These are phyloP conservation scores for Plasmodium knowlesi DNA, from an alignment of 169 alveolate genomes.

Conservation along the genomic window DNA sequence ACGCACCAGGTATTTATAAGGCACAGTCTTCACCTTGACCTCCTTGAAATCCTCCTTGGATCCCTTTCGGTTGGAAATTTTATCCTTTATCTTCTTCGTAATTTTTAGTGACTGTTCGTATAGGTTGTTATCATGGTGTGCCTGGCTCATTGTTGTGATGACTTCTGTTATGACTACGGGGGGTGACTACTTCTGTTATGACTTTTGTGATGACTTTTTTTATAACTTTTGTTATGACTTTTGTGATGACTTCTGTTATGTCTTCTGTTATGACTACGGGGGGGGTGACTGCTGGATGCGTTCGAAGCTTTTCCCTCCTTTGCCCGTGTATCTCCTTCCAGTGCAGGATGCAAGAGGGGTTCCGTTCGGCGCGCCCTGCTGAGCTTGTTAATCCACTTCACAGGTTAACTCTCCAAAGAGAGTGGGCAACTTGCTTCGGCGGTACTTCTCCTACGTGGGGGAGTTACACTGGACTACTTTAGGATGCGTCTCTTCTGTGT, in stretches of 20 bases:
- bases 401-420: neutral
- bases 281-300: neutral
- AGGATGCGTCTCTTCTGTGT: neutral
- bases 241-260: neutral
- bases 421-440: neutral
- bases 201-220: neutral
- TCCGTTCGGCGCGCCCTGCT: too few relatives aligned
- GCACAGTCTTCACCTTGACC: neutral
- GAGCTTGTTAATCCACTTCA: neutral
- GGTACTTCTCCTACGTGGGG: neutral
- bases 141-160: neutral
- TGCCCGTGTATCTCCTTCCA: too few relatives aligned
- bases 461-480: neutral
- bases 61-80: slow-evolving; percentile 10
- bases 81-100: slow-evolving; percentile 13
- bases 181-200: neutral
- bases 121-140: neutral
- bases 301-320: too few relatives aligned
- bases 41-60: slow-evolving; percentile 11
- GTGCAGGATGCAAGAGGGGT: too few relatives aligned
- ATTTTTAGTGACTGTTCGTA: neutral
- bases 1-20: neutral
- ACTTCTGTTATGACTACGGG: neutral
- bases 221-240: neutral
- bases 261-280: neutral